A percentile compares a stretch with the other conserved stretches of the same genome.
These are phyloP conservation scores for Didymella pinodella DNA, from an alignment of 2,329 filamentous ascomycete genomes.

Conservation along the genomic window DNA sequence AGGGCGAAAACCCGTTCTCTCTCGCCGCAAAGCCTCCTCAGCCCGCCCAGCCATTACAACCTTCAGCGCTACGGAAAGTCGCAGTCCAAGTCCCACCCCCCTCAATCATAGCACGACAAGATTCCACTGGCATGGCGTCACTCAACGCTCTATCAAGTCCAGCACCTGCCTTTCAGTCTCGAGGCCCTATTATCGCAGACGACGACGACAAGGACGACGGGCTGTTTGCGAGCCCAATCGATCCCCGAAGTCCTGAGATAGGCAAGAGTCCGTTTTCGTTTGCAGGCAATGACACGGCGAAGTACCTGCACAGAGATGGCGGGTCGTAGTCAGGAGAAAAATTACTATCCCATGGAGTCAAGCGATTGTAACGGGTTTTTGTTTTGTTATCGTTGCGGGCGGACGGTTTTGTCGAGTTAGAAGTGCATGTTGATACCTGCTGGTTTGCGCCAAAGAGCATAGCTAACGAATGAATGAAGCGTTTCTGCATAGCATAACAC, in stretches of 20 bases:
- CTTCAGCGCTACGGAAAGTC: constrained; percentile 42
- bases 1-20: constrained; percentile 53
- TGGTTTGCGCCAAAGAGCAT: constrained; percentile 9
- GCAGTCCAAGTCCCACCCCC: constrained; percentile 48
- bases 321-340: constrained; percentile 27
- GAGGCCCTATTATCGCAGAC: constrained; percentile 37
- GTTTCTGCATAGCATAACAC: neutral
- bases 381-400: constrained; percentile 8
- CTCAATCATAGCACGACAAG: constrained; percentile 52
- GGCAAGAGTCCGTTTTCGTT: constrained; percentile 81
- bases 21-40: constrained; percentile 56
- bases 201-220: constrained; percentile 74
- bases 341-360: constrained; percentile 1
- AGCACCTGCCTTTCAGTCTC: constrained; percentile 40
- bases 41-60: constrained; percentile 33
- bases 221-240: constrained; percentile 86
- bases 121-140: constrained; percentile 53
- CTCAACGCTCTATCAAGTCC: constrained; percentile 54
- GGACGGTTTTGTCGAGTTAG: constrained; percentile 8
- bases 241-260: constrained; percentile 85
- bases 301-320: constrained; percentile 42
- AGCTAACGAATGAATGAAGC: constrained; percentile 18
- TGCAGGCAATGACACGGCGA: constrained; percentile 46
- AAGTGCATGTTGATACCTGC: constrained; percentile 13
- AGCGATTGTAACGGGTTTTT: constrained; percentile 6